These are phyloP conservation scores for Aspergillus nidulans DNA, from an alignment of 495 filamentous ascomycete species.

Conservation along the genomic window DNA sequence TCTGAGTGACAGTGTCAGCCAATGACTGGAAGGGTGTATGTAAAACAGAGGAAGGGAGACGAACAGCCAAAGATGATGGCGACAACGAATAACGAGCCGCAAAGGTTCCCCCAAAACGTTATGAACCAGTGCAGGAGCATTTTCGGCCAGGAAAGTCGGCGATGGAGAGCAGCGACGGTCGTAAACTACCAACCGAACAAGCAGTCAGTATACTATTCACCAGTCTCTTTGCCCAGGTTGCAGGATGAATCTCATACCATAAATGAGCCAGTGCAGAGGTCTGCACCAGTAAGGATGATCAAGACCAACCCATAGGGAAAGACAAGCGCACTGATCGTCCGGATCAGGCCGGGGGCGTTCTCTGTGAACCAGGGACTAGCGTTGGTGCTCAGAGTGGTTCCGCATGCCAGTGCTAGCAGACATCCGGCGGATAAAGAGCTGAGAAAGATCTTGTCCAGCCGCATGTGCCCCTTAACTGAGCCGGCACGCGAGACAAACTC, in stretches of 20 bases:
- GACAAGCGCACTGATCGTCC: constrained; percentile 49
- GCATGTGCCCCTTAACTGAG: constrained; percentile 47
- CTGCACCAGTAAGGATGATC: constrained; percentile 56
- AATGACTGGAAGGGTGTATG: too few species aligned
- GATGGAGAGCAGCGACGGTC: constrained; percentile 50
- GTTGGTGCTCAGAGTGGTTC: constrained; percentile 47
- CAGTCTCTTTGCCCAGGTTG: not conserved
- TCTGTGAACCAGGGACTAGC: constrained; percentile 56
- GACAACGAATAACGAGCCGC: constrained; percentile 55
- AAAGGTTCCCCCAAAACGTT: constrained; percentile 58
- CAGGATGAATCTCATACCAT: constrained; percentile 36
- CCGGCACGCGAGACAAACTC: constrained; percentile 44
- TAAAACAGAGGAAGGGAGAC: constrained; percentile 11
- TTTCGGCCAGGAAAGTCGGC: constrained; percentile 43
- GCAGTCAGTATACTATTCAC: not conserved
- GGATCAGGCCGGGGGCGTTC: constrained; percentile 57
- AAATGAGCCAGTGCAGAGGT: constrained; percentile 56
- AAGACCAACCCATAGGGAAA: constrained; percentile 57
- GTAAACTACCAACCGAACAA: constrained; percentile 38
- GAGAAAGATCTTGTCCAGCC: constrained; percentile 51
- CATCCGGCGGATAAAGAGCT: constrained; percentile 50
- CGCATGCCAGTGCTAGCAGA: constrained; percentile 51
- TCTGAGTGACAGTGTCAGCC: too few species aligned
- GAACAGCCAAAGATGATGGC: constrained; percentile 55
- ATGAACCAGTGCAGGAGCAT: constrained; percentile 53